A percentile compares a stretch with the other conserved stretches of the same genome.
Evolutionary conservation across 116 monocot species (phyloP).

Genomic region (Papilionanthe hybrid): DNA sequence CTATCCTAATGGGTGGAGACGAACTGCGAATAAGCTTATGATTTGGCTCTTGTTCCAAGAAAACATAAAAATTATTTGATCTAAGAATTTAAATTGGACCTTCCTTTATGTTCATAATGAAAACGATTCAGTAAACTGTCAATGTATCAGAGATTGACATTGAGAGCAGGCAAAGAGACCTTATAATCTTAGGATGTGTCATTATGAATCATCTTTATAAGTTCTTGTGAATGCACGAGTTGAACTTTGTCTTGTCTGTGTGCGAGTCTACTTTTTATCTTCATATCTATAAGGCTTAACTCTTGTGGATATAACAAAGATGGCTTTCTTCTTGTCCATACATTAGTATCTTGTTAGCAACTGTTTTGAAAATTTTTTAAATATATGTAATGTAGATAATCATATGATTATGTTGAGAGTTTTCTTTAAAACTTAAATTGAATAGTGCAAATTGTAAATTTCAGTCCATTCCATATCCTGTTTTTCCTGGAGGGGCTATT

Average conservation of each 20-base stretch:
- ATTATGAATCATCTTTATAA: not conserved
- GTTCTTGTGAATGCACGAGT: not conserved
- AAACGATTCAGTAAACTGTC: not conserved
- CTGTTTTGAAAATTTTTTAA: too few relatives aligned
- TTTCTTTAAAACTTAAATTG: not conserved
- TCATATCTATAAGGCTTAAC: not conserved
- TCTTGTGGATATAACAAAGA: constrained; percentile 1
- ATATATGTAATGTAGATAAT: not conserved
- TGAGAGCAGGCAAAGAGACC: not conserved
- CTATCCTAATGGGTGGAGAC: not conserved
- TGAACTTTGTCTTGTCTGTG: not conserved
- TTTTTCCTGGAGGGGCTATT: constrained; percentile 95
- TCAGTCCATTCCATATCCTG: constrained; percentile 90
- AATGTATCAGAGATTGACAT: not conserved
- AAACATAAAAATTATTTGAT: not conserved
- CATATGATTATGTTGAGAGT: not conserved
- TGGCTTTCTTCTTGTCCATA: not conserved
- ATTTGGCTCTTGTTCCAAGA: not conserved
- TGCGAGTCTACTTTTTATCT: not conserved
- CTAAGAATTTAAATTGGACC: not conserved
- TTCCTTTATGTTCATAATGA: not conserved
- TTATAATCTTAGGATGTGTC: not conserved
- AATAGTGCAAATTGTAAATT: constrained; percentile 18
- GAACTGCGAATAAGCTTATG: not conserved
- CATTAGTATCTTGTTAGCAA: too few relatives aligned